Conservation (phyloP, 306 rosid genomes). For the Prinsepia uniflora region DNA sequence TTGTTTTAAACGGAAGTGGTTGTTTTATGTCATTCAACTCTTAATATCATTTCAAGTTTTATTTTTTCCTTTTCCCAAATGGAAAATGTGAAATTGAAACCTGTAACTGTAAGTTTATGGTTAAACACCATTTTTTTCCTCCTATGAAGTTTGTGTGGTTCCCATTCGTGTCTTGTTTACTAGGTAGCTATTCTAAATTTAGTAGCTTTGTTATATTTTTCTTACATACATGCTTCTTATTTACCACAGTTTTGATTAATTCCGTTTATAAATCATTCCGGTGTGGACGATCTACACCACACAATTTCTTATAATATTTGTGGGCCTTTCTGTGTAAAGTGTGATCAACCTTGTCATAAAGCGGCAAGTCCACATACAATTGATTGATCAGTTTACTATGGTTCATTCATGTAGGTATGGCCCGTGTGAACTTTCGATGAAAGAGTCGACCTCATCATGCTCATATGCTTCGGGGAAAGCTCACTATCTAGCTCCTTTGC, state of each 20-base stretch:
- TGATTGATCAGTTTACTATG: constrained; percentile 11
- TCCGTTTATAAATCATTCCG: not conserved
- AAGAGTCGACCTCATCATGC: constrained; percentile 19
- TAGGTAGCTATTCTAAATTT: not conserved
- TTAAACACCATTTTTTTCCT: not conserved
- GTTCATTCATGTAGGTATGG: constrained; percentile 22
- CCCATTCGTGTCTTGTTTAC: not conserved
- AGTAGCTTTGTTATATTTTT: not conserved
- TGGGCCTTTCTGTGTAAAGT: constrained; percentile 10
- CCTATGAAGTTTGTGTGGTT: not conserved
- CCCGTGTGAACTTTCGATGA: constrained; percentile 29
- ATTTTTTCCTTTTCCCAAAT: not conserved
- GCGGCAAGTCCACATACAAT: constrained; percentile 14
- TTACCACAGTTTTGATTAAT: not conserved
- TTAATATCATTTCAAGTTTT: not conserved
- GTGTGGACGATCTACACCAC: not conserved
- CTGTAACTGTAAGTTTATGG: not conserved
- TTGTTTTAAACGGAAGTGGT: not conserved
- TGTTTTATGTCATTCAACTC: not conserved
- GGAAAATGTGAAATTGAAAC: not conserved
- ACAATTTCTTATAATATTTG: not conserved
- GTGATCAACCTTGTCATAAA: constrained; percentile 1
- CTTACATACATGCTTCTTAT: not conserved
- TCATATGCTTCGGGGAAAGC: constrained; percentile 33
- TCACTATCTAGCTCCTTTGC: constrained; percentile 21